phyloP scores from a whole-genome alignment of 768 basidiomycete species.

The Kwoniella pini region DNA sequence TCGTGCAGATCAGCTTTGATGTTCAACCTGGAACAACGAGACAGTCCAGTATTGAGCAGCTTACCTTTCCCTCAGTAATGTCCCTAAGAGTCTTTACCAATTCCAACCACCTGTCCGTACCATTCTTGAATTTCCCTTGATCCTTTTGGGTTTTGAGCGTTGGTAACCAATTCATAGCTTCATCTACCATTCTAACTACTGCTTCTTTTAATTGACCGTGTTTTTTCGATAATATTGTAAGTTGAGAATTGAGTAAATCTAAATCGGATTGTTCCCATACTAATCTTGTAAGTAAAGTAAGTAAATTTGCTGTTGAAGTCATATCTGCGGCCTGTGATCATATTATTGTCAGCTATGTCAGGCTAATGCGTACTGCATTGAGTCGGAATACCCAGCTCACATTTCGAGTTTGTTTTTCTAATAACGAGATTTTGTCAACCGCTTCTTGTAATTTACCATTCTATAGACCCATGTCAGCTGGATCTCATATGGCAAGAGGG shows the following conservation, averaged over 20 bases:
- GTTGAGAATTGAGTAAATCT: constrained; percentile 65
- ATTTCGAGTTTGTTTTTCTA: constrained; percentile 97
- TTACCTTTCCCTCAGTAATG: constrained; percentile 95
- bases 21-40: not conserved
- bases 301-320: constrained; percentile 82
- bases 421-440: constrained; percentile 78
- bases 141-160: constrained; percentile 69
- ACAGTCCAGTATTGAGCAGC: constrained; percentile 36
- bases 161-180: constrained; percentile 76
- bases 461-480: constrained; percentile 56
- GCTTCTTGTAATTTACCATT: constrained; percentile 79
- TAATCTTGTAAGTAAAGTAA: constrained; percentile 70
- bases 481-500: not conserved
- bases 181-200: constrained; percentile 88
- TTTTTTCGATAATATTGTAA: constrained; percentile 76
- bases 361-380: too few species aligned
- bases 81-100: constrained; percentile 82
- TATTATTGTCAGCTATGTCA: not conserved
- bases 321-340: constrained; percentile 81
- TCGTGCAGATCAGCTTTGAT: not conserved
- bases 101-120: constrained; percentile 61
- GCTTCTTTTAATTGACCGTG: constrained; percentile 93
- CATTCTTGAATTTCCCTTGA: constrained; percentile 63
- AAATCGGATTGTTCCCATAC: constrained; percentile 73
- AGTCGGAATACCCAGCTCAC: constrained; percentile 58